Evolutionary conservation across 2,329 filamentous ascomycete genomes (phyloP).

Genomic region (Beauveria asiatica): DNA sequence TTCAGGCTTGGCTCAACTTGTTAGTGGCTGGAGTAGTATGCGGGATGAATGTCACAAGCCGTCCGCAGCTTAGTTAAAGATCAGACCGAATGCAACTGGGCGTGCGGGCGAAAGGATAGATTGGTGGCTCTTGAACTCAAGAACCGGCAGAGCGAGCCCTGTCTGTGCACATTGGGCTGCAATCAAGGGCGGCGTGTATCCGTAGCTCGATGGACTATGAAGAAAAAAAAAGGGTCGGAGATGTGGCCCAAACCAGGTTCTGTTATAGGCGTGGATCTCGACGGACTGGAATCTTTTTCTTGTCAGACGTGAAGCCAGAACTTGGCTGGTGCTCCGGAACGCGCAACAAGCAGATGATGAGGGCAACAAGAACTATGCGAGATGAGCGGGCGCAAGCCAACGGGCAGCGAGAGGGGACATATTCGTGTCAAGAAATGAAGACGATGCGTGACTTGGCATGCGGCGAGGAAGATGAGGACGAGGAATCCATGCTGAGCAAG

Average conservation of each 20-base stretch:
- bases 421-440: slow-evolving; percentile 7
- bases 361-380: not conserved
- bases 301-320: not conserved
- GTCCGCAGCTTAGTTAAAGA: slow-evolving; percentile 3
- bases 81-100: slow-evolving; percentile 2
- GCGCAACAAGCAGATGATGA: not conserved
- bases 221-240: not conserved
- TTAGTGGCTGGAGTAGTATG: slow-evolving; percentile 1
- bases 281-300: not conserved
- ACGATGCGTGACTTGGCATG: not conserved
- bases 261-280: not conserved
- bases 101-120: slow-evolving; percentile 1
- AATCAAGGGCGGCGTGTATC: not conserved
- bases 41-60: slow-evolving; percentile 11
- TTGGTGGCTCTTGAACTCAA: not conserved
- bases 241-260: not conserved
- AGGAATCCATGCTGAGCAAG: slow-evolving; percentile 1
- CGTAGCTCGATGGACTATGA: not conserved
- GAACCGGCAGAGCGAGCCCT: not conserved
- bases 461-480: not conserved
- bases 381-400: not conserved
- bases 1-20: not conserved
- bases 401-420: not conserved
- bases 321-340: not conserved
- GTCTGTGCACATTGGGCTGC: slow-evolving; percentile 3